phyloP scores from a whole-genome alignment of 2,329 filamentous ascomycete genomes.

The Fusarium chuoi region DNA sequence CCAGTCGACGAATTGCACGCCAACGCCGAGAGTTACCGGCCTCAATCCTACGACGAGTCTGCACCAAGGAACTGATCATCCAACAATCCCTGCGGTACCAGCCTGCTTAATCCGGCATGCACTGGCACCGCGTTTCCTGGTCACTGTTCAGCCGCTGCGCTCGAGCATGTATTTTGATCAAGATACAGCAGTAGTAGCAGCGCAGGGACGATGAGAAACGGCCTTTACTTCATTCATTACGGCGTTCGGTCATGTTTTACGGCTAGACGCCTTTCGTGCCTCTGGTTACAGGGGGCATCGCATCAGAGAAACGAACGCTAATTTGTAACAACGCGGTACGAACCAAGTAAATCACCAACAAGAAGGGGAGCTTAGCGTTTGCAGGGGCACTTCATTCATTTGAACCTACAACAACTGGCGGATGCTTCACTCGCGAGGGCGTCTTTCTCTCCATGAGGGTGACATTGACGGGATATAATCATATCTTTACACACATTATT shows the following conservation, averaged over 20 bases:
- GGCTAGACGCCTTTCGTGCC: constrained; percentile 34
- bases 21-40: constrained; percentile 3
- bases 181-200: constrained; percentile 14
- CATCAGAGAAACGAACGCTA: constrained; percentile 28
- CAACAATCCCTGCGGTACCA: constrained; percentile 9
- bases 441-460: constrained; percentile 22
- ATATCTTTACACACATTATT: constrained; percentile 23
- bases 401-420: constrained; percentile 13
- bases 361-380: constrained; percentile 28
- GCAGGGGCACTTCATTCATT: constrained; percentile 34
- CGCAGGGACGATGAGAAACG: constrained; percentile 39
- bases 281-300: constrained; percentile 28
- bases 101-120: not conserved
- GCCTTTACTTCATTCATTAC: constrained; percentile 38
- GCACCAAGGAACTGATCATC: constrained; percentile 5
- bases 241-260: constrained; percentile 40
- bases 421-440: constrained; percentile 23
- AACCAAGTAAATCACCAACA: constrained; percentile 22
- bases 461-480: constrained; percentile 25
- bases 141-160: constrained; percentile 9
- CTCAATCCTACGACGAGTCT: constrained; percentile 8
- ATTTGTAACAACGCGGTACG: constrained; percentile 32
- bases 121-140: constrained; percentile 3
- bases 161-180: constrained; percentile 12
- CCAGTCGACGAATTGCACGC: constrained; percentile 16